These are phyloP conservation scores for Chenopodium quinoa DNA, from an alignment of 148 eudicot genomes.

Conservation along the genomic window DNA sequence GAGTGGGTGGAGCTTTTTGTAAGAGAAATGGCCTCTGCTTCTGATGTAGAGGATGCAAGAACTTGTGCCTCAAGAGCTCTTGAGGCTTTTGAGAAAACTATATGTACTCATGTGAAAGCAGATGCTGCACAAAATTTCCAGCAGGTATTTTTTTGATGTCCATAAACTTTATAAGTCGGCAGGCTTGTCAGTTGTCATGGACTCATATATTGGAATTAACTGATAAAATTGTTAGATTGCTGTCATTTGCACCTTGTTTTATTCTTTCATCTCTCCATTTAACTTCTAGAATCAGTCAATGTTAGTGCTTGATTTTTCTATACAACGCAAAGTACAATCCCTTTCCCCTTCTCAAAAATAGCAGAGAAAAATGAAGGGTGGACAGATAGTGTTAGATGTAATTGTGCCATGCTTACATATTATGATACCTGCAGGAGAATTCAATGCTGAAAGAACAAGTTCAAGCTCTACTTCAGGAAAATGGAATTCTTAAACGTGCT, in stretches of 20 bases:
- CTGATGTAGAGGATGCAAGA: constrained; percentile 69
- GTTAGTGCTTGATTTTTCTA: background rate
- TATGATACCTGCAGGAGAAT: constrained; percentile 46
- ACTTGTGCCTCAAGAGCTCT: constrained; percentile 71
- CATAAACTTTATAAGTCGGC: background rate
- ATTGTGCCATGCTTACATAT: background rate
- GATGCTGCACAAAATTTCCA: constrained; percentile 49
- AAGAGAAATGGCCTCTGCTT: constrained; percentile 59
- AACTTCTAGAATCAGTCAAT: background rate
- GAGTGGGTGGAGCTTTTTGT: constrained; percentile 95
- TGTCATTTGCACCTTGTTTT: constrained; percentile 1
- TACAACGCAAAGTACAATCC: background rate
- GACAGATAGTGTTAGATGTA: background rate
- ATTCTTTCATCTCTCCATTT: background rate
- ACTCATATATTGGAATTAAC: background rate
- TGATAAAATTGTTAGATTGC: background rate
- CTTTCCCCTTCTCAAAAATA: background rate
- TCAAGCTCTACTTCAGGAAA: constrained; percentile 61
- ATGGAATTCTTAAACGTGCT: constrained; percentile 68
- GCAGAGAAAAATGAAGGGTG: background rate
- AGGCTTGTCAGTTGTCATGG: background rate
- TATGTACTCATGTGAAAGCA: constrained; percentile 45
- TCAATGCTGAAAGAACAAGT: constrained; percentile 60
- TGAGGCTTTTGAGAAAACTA: constrained; percentile 70
- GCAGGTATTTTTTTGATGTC: constrained; percentile 41